These are phyloP conservation scores for Termitomyces sp. DNA, from an alignment of 1,284 basidiomycete genomes.

Conservation along the genomic window DNA sequence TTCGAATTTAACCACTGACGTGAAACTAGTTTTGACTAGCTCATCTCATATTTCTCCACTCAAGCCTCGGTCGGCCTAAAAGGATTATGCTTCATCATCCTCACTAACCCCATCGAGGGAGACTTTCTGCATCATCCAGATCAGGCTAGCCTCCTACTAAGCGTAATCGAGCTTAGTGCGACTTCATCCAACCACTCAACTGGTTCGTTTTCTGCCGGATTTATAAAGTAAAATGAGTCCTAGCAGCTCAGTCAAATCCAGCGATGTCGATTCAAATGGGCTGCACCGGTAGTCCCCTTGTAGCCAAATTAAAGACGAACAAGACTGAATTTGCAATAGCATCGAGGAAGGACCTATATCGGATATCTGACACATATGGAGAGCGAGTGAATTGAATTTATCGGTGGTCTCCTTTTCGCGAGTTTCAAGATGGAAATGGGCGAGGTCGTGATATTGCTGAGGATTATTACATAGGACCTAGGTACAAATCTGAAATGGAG, in stretches of 20 bases:
- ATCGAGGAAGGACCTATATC: not conserved
- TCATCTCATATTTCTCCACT: no score
- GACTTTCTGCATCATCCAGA: no score
- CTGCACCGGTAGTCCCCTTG: not conserved
- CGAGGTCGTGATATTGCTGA: not conserved
- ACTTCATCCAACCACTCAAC: no score
- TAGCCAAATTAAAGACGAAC: not conserved
- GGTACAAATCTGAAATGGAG: not conserved
- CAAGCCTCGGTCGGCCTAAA: no score
- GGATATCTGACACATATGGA: not conserved
- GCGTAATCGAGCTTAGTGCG: no score
- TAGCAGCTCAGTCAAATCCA: not conserved
- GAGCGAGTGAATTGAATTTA: not conserved
- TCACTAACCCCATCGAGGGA: no score
- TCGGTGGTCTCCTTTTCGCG: not conserved
- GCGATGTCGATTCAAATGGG: not conserved
- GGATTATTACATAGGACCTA: no score
- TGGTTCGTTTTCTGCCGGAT: not conserved
- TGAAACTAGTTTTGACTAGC: no score
- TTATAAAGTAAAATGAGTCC: not conserved
- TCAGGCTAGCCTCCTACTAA: no score
- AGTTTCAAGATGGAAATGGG: not conserved
- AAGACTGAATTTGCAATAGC: not conserved
- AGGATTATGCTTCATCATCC: no score
- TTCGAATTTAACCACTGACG: no score